These are phyloP conservation scores for Aegilops speltoides DNA, from an alignment of 176 grass and related monocot species.

Conservation along the genomic window DNA sequence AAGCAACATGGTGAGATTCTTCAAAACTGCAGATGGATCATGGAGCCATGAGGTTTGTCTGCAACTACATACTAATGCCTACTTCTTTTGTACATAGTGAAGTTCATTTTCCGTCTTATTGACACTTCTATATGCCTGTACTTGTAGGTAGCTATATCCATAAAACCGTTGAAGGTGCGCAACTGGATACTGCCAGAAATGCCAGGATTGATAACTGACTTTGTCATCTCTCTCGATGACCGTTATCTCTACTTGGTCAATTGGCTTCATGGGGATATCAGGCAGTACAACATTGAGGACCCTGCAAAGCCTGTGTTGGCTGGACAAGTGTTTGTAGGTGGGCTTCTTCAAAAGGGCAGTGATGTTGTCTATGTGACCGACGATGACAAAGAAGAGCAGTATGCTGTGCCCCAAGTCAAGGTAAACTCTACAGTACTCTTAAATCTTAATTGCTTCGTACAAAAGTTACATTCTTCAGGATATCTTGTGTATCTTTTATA, in stretches of 20 bases:
- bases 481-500: not conserved
- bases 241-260: conserved; percentile 88
- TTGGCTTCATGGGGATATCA: conserved; percentile 97
- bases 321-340: conserved; percentile 87
- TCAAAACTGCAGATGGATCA: conserved; percentile 73
- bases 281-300: conserved; percentile 93
- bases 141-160: conserved; percentile 68
- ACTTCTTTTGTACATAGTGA: not conserved
- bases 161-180: conserved; percentile 67
- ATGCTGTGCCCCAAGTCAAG: conserved; percentile 75
- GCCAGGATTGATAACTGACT: conserved; percentile 96
- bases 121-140: not conserved
- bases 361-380: conserved; percentile 67
- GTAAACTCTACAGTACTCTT: conserved; percentile 31
- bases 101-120: not conserved
- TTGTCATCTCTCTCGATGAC: conserved; percentile 85
- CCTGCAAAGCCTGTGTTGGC: conserved; percentile 78
- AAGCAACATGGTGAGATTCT: conserved; percentile 94
- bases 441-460: not conserved
- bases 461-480: not conserved
- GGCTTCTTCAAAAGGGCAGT: conserved; percentile 85
- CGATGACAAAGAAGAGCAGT: conserved; percentile 71
- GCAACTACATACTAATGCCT: not conserved
- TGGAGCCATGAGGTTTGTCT: conserved; percentile 79
- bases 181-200: conserved; percentile 97